A percentile compares a stretch with the other conserved stretches of the same genome.
Conservation (phyloP, 2,329 filamentous ascomycete genomes). For the Trichoderma atrobrunneum region DNA sequence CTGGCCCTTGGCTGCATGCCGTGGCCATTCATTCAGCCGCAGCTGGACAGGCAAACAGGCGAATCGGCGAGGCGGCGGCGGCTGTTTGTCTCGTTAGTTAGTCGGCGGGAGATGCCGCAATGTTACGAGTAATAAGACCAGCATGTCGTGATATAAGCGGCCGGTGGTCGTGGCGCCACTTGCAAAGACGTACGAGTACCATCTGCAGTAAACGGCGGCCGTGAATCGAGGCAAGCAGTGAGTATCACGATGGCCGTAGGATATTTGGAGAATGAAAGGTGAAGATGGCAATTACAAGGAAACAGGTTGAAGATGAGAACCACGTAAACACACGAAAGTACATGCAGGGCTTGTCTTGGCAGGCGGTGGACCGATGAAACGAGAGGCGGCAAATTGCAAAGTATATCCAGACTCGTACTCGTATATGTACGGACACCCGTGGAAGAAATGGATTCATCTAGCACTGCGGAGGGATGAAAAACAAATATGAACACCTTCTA, state of each 20-base stretch:
- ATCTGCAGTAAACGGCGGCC: background rate
- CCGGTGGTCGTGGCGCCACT: background rate
- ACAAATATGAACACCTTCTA: background rate
- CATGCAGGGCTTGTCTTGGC: background rate
- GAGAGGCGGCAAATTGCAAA: background rate
- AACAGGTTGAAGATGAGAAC: background rate
- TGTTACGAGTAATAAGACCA: background rate
- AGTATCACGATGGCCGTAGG: background rate
- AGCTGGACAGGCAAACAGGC: background rate
- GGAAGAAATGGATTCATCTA: background rate
- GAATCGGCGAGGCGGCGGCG: background rate
- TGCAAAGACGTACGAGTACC: background rate
- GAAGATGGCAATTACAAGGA: background rate
- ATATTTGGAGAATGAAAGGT: background rate
- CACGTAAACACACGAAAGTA: background rate
- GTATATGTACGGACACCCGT: background rate
- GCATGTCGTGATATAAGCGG: background rate
- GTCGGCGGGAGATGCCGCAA: background rate
- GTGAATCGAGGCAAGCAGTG: background rate
- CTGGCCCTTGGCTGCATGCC: background rate
- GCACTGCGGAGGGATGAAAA: background rate
- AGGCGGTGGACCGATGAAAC: background rate
- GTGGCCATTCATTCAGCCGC: background rate
- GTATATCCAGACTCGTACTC: background rate
- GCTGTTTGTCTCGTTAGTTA: background rate